A percentile compares a stretch with the other conserved stretches of the same genome.
These are phyloP conservation scores for Flueggea neowawraea DNA, from an alignment of 441 rosid species.

Conservation along the genomic window DNA sequence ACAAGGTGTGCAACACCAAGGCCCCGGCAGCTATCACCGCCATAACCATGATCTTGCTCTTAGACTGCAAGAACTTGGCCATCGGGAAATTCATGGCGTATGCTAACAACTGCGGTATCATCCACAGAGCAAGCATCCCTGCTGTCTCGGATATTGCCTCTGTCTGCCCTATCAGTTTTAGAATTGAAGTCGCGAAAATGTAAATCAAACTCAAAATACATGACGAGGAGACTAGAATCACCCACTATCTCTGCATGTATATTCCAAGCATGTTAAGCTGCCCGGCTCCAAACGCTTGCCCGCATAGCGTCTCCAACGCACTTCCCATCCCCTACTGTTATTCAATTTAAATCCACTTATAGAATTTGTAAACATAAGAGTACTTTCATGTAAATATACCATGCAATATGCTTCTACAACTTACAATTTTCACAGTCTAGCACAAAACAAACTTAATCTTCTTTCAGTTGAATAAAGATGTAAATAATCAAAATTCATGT, in stretches of 20 bases:
- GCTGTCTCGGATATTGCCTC: slow-evolving; percentile 29
- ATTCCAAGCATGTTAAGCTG: slow-evolving; percentile 40
- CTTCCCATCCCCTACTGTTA: slow-evolving; percentile 38
- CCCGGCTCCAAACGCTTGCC: slow-evolving; percentile 45
- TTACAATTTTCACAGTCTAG: too few species aligned
- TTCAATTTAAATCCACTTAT: too few species aligned
- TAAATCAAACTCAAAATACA: slow-evolving; percentile 19
- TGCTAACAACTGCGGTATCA: slow-evolving; percentile 42
- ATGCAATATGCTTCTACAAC: too few species aligned
- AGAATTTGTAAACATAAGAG: too few species aligned
- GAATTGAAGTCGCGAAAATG: slow-evolving; percentile 24
- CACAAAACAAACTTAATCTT: too few species aligned
- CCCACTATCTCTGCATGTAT: slow-evolving; percentile 50
- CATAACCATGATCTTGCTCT: slow-evolving; percentile 42
- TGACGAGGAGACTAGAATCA: slow-evolving; percentile 26
- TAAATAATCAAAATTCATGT: too few species aligned
- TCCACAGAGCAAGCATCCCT: slow-evolving; percentile 31
- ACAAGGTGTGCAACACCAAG: slow-evolving; percentile 21
- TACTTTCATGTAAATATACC: too few species aligned
- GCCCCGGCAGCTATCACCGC: slow-evolving; percentile 27
- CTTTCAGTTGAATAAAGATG: too few species aligned
- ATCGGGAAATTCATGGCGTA: slow-evolving; percentile 38
- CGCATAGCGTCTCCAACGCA: slow-evolving; percentile 46
- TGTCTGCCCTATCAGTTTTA: slow-evolving; percentile 32
- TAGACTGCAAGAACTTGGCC: slow-evolving; percentile 38